These are phyloP conservation scores for Solanum chacoense DNA, from an alignment of 305 asterid genomes.

Conservation along the genomic window DNA sequence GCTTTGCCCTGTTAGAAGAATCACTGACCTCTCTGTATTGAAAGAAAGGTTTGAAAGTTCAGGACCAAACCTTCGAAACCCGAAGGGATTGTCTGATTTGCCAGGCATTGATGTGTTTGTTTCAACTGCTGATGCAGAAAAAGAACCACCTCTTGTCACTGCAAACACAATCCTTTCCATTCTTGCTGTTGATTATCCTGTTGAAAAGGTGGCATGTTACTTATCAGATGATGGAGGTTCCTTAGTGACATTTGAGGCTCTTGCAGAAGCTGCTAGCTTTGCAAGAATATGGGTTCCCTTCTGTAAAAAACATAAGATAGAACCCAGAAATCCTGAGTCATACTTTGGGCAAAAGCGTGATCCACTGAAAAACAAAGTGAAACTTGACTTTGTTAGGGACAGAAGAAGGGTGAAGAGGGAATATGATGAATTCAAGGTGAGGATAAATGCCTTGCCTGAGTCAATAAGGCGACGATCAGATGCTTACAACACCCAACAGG, in stretches of 20 bases:
- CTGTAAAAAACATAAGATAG: constrained; percentile 65
- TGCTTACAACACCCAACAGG: constrained; percentile 72
- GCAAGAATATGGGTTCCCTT: constrained; percentile 88
- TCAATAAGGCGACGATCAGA: constrained; percentile 75
- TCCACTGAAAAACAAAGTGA: constrained; percentile 68
- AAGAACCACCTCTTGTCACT: constrained; percentile 86
- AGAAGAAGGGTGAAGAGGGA: constrained; percentile 80
- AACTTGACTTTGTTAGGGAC: constrained; percentile 64
- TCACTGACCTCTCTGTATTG: constrained; percentile 58
- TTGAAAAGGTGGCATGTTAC: constrained; percentile 75
- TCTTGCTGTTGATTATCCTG: constrained; percentile 86
- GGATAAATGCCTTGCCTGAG: constrained; percentile 76
- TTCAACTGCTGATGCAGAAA: constrained; percentile 83
- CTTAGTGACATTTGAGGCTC: constrained; percentile 74
- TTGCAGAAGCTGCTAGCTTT: constrained; percentile 89
- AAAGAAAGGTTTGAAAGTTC: constrained; percentile 69
- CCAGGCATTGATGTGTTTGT: constrained; percentile 85
- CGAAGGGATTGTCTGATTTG: constrained; percentile 71
- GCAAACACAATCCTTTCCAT: constrained; percentile 90
- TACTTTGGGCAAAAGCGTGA: constrained; percentile 67
- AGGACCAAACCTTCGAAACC: constrained; percentile 62
- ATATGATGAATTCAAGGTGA: constrained; percentile 75
- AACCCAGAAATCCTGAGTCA: constrained; percentile 82
- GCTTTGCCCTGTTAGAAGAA: constrained; percentile 73
- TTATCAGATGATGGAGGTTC: constrained; percentile 92